These are phyloP conservation scores for Alloteropsis semialata DNA, from an alignment of 176 grass and related monocot species.

Conservation along the genomic window DNA sequence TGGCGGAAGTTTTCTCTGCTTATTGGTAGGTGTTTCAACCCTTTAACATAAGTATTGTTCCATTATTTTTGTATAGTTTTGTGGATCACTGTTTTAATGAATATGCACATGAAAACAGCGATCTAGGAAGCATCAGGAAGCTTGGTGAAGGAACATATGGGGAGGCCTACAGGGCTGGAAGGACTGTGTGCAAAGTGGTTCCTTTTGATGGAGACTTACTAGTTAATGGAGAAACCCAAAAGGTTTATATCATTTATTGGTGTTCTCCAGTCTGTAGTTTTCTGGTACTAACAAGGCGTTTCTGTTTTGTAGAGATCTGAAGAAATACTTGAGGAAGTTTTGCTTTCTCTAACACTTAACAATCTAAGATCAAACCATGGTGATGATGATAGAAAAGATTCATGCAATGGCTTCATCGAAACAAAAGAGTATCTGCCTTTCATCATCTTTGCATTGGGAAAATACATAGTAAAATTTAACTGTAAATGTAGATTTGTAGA, in stretches of 20 bases:
- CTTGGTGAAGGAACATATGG: constrained; percentile 94
- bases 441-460: not conserved
- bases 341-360: constrained; percentile 90
- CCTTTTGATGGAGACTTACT: constrained; percentile 77
- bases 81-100: constrained; percentile 24
- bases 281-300: constrained; percentile 33
- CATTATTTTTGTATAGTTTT: constrained; percentile 18
- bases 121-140: constrained; percentile 59
- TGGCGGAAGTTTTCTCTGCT: constrained; percentile 65
- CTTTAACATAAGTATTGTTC: constrained; percentile 5
- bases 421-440: constrained; percentile 69
- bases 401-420: constrained; percentile 88
- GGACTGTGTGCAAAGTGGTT: constrained; percentile 86
- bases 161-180: constrained; percentile 81
- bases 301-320: constrained; percentile 65
- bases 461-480: constrained; percentile 11
- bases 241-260: constrained; percentile 54
- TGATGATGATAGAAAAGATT: constrained; percentile 35
- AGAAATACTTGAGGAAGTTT: constrained; percentile 91
- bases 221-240: constrained; percentile 90
- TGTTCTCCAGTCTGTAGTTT: constrained; percentile 1
- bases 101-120: constrained; percentile 43
- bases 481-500: not conserved
- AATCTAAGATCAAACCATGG: constrained; percentile 52
- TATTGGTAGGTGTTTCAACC: constrained; percentile 66